Base-by-base conservation (phyloP, 2,329 filamentous ascomycete species). In the Metarhizium robertsii region DNA sequence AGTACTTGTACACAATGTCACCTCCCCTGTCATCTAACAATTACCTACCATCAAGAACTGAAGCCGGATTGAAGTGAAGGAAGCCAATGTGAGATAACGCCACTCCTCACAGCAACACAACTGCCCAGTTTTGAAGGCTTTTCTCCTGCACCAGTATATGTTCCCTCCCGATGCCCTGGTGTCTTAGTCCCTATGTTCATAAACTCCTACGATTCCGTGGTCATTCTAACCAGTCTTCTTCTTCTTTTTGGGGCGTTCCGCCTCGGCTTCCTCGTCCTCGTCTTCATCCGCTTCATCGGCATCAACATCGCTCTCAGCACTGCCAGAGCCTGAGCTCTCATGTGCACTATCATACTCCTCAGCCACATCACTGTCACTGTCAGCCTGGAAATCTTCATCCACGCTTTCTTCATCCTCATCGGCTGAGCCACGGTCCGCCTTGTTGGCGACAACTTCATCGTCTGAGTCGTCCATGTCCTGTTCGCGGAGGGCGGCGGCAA, bases 401-500 rank as follows among this genome's bases (percentile, higher is more conserved):
- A 92, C 85, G 58, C 88, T 92, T 76, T 97, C 92, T 67, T 92
- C 88, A 65, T 99, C 94, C 71, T 99, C 94, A 67, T 97, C 94
- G 3, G 92, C 94, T 32, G 88, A 94, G 60, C 94, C 92, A 57
- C 92, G 86, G 69, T 94, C 90, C 2, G 86, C 82, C 61, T 83
- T 81, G 58, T 72, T 81, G 32, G 78, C 84, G 7, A 86, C 87
- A 46, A 88, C 86, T 60, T 91, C 88, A 58, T 95, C 91, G 62
- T 95, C 92, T 30, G 88, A 92, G 60, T 85, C 87, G 64, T 85
- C 87, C 72, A 95, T 87, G 66, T 85, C 90, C 61, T 94, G 87
- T 63, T 95, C 86, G 58, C 90, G 83, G 58, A 96, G 81, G 25
- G 90, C 91, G 11, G 89, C 88, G 36, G 89, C 88, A 57, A 96